Evolutionary conservation across 1,139 yeast species (phyloP), one percentile per base, ranked within the genome.

Genomic region (Suhomyces taliae): DNA sequence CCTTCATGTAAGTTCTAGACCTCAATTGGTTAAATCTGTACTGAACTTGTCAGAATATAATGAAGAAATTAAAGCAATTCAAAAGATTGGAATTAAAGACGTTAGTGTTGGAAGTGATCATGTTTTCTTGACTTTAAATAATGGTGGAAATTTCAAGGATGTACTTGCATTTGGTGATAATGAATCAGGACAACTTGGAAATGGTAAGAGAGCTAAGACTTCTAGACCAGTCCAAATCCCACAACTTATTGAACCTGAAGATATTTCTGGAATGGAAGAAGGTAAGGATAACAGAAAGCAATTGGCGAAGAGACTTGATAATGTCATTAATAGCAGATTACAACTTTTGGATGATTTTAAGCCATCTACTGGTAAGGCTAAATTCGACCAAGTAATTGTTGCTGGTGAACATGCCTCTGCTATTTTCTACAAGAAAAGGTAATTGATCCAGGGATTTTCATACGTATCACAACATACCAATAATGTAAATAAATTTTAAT

Each of bases 141-240:
- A 83, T 51, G 45, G 50, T 2, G 77, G 78, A 0, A 36, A 53
- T 2, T 29, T 46, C 45, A 76, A 76, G 40, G 93, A 87, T 59
- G 86, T 90, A 19, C 64, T 87, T 40, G 78, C 74, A 4, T 89
- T 96, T 88, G 99, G 99, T 15, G 85, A 83, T 39, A 91, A 90
- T 62, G 87, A 83, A 57, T 72, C 56, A 55, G 96, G 95, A 24
- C 97, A 91, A 67, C 75, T 88, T 42, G 97, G 96, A 15, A 90
- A 84, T 58, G 96, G 96, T 24, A 87, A 85, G 59, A 71, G 76
- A 35, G 76, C 78, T 50, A 85, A 85, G 61, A 66, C 76, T 12
- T 70, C 83, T 34, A 76, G 74, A 54, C 96, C 96, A 1, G 47
- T 62, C 0, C 64, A 69, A 11, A 60, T 82, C 38, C 89, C 89